A percentile compares a stretch with the other conserved stretches of the same genome.
phyloP scores from a whole-genome alignment of 1,284 basidiomycete genomes.

The Stygiomarasmius scandens region DNA sequence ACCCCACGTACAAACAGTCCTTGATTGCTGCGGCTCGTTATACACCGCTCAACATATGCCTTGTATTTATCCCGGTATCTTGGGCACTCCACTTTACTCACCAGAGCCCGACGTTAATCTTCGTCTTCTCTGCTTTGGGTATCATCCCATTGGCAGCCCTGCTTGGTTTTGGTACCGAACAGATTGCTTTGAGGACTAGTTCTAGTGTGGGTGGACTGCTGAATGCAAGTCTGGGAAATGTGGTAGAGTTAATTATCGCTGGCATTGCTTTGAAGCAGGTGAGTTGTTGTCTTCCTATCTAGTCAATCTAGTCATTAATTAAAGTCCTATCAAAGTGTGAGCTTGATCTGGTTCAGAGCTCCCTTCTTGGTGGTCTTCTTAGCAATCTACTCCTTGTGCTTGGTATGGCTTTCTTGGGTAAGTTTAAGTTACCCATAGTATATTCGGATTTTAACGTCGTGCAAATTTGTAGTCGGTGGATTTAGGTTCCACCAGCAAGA shows the following conservation, averaged over 20 bases:
- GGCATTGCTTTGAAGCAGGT: conserved; percentile 44
- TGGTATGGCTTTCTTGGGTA: conserved; percentile 59
- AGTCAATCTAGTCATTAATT: conserved; percentile 34
- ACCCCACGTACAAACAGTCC: conserved; percentile 38
- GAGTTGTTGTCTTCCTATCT: conserved; percentile 26
- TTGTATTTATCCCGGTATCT: conserved; percentile 56
- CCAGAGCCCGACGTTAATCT: conserved; percentile 53
- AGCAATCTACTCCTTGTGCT: conserved; percentile 72
- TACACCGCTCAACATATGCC: conserved; percentile 47
- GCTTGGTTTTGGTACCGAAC: conserved; percentile 68
- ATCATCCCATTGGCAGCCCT: conserved; percentile 58
- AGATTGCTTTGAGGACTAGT: conserved; percentile 58
- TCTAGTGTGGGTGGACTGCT: conserved; percentile 62
- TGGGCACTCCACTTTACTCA: conserved; percentile 62
- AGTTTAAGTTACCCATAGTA: conserved; percentile 12
- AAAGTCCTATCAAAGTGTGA: conserved; percentile 51
- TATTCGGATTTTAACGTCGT: conserved; percentile 1
- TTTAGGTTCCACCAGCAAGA: conserved; percentile 65
- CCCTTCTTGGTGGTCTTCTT: conserved; percentile 61
- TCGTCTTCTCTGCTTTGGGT: conserved; percentile 52
- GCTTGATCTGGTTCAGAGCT: conserved; percentile 66
- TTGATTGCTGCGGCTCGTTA: conserved; percentile 40
- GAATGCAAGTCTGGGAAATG: conserved; percentile 66
- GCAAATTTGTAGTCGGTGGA: conserved; percentile 44
- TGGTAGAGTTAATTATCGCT: conserved; percentile 54